phyloP scores from a whole-genome alignment of 805 yeast species.

The Zygoascus bituminiphila region DNA sequence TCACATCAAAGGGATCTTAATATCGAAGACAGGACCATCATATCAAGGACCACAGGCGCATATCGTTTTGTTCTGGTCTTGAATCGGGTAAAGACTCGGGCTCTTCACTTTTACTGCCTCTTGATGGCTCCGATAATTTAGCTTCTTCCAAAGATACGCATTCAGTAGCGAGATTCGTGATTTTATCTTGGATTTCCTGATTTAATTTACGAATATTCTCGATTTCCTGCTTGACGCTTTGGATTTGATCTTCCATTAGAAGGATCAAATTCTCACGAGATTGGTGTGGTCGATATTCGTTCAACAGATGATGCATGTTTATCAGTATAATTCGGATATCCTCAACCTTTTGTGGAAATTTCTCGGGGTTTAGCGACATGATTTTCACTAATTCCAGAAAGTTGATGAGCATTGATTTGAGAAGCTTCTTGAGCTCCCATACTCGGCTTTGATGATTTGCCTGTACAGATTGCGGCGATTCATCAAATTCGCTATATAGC shows the following conservation, averaged over 20 bases:
- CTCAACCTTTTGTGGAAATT: constrained; percentile 57
- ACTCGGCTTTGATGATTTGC: constrained; percentile 48
- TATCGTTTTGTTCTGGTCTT: neutral
- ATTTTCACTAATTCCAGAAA: constrained; percentile 78
- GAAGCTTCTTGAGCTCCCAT: constrained; percentile 66
- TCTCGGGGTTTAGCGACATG: constrained; percentile 62
- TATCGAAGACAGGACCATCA: too few relatives aligned
- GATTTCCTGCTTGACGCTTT: constrained; percentile 19
- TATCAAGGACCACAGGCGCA: neutral
- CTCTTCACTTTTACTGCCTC: neutral
- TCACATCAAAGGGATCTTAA: too few relatives aligned
- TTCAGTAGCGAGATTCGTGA: constrained; percentile 29
- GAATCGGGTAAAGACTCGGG: neutral
- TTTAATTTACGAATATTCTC: constrained; percentile 34
- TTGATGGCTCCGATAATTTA: neutral
- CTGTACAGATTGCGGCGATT: constrained; percentile 21
- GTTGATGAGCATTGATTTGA: constrained; percentile 70
- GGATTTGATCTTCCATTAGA: constrained; percentile 59
- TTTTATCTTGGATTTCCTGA: constrained; percentile 33
- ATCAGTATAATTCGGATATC: constrained; percentile 71
- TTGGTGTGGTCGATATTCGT: constrained; percentile 92
- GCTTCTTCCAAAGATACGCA: constrained; percentile 7
- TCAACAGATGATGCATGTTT: constrained; percentile 84
- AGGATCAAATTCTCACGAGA: constrained; percentile 81
- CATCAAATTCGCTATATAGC: constrained; percentile 39